Evolutionary conservation across 306 rosid genomes (phyloP), one percentile per base, ranked within the genome.

Genomic region (Geum urbanum): DNA sequence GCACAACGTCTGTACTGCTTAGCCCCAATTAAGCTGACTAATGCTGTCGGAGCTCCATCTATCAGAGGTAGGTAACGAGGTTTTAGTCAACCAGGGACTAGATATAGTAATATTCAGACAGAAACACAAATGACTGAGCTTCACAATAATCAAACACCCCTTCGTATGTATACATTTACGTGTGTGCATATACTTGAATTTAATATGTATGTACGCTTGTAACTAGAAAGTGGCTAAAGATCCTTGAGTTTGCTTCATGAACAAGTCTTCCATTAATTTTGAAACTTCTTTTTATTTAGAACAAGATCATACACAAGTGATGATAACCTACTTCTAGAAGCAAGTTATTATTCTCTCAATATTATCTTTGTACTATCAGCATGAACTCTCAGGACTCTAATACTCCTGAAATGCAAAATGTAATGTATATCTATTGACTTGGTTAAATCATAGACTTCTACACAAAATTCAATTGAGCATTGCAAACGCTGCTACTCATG

Each of bases 1-100:
- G 97, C 97, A 53, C 99, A 91, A 24, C 85, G 96, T 79, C 83
- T 86, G 86, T 95, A 95, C 75, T 89, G 99, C 71, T 80, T 91
- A 32, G 77, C 72, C 43, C 99, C 99, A 40, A 95, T 86, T 86
- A 95, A 77, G 88, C 97, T 79, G 69, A 95, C 99, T 72, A 95
- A 79, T 22, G 99, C 72, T 54, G 97, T 64, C 8, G 99, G 99
- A 82, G 96, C 90, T 75, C 97, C 96, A 74, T 84, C 99, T 95
- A 88, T 61, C 68, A 66, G 82, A 74, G 77, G 63, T 14, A 8
- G 63, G 51, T 70, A 72, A 49, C 35, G 55, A 46, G 51, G 65
- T 47, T 19, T 8, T 45, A 73, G 47, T 24, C 56, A 19, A n/a
- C 24, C 63, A 43, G 20, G 44, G 16, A 53, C 5, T 27, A 16